Evolutionary conservation across 2,329 filamentous ascomycete species (phyloP), one percentile per base, ranked within the genome.

Genomic region (Alternaria sp.): DNA sequence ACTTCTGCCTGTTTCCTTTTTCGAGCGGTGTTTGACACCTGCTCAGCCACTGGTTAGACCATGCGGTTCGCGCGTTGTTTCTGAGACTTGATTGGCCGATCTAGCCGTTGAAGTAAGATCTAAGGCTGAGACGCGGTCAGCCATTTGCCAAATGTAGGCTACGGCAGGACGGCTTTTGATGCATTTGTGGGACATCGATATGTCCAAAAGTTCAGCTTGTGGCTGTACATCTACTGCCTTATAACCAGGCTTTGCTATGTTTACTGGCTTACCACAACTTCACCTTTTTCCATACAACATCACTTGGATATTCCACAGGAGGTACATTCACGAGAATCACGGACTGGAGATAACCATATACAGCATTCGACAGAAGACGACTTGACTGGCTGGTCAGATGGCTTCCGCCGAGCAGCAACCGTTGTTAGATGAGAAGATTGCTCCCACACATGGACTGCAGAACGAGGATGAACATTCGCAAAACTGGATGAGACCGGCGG

Each of bases 111-210:
- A 47, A 47, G 32, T 20, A 39, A 43, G 34, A 44, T 59, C 54
- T 55, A 68, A 65, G 64, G 67, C 67, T 71, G 64, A 69, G 63
- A 60, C 61, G 57, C 61, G 47, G 43, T 63, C 49, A 61, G 52
- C 65, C 66, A 66, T 70, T 69, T 54, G 38, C 68, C 65, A 48
- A 55, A 65, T 68, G 39, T 41, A 59, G 66, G 46, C 53, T 38
- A 26, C 61, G 46, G 51, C 43, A 62, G 55, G 49, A 56, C 63
- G 57, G 60, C 47, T 51, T 44, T 43, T 26, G 51, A 20, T 42
- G 24, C 38, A 38, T 43, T 51, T 56, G 62, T 58, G 59, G 44
- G 34, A 56, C 51, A 18, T 57, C 44, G 42, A 60, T 56, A 44
- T 51, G 47, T 49, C 46, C 42, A 34, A 20, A 34, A 16, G 24